Percentiles rank a stretch among this genome's conserved stretches.
Conservation (phyloP, 768 basidiomycete genomes). For the Mycena epipterygia region DNA sequence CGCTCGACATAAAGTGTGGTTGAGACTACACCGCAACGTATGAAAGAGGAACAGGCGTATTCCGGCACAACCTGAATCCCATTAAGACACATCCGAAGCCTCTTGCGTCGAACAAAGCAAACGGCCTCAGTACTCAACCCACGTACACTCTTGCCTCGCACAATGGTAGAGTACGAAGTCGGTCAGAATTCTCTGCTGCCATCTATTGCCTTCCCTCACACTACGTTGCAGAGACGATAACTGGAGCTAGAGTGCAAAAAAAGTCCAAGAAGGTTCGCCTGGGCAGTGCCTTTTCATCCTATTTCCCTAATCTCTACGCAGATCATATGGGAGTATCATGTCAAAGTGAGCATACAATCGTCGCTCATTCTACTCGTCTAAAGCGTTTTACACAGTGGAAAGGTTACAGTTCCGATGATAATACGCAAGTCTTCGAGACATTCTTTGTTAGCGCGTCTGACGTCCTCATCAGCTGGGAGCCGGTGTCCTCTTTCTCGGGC, state of each 20-base stretch:
- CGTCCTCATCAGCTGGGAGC: conserved; percentile 71
- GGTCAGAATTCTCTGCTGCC: conserved; percentile 57
- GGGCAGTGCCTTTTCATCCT: conserved; percentile 56
- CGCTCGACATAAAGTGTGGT: too few species aligned
- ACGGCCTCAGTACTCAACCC: too few species aligned
- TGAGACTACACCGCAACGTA: too few species aligned
- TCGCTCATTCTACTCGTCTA: not conserved
- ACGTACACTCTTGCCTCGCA: too few species aligned
- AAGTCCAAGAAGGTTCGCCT: conserved; percentile 58
- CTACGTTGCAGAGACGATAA: conserved; percentile 62
- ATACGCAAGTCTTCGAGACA: conserved; percentile 62
- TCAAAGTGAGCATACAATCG: conserved; percentile 60
- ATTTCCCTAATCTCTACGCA: conserved; percentile 11
- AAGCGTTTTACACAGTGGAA: conserved; percentile 64
- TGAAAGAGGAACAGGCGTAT: too few species aligned
- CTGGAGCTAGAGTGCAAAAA: conserved; percentile 64
- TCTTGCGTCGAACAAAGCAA: too few species aligned
- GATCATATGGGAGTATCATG: conserved; percentile 63
- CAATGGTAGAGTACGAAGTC: conserved; percentile 71
- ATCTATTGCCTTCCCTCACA: conserved; percentile 18
- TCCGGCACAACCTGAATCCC: too few species aligned
- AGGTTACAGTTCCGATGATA: conserved; percentile 63
- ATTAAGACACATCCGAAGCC: too few species aligned
- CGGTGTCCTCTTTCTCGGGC: conserved; percentile 67
- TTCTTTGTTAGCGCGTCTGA: conserved; percentile 18